Evolutionary conservation across 2,329 filamentous ascomycete species (phyloP).

Genomic region (Ambrosiella cleistominuta): DNA sequence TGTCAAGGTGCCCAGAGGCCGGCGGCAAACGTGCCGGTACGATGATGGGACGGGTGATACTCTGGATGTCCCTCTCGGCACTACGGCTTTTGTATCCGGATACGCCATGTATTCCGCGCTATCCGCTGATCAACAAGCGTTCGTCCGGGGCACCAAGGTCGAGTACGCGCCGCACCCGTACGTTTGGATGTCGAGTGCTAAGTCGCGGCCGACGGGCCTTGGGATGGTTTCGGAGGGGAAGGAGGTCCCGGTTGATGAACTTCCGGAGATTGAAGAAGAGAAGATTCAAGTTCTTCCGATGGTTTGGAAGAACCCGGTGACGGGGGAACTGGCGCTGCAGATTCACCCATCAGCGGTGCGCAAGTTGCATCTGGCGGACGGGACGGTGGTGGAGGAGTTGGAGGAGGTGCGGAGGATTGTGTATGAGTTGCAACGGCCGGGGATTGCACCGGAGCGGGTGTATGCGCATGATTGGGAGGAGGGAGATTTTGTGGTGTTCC

Average conservation of each 20-base stretch:
- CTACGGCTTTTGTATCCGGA: conserved; percentile 57
- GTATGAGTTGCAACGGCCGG: conserved; percentile 51
- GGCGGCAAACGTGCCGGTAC: conserved; percentile 50
- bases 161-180: conserved; percentile 69
- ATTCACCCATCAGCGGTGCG: conserved; percentile 57
- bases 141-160: conserved; percentile 47
- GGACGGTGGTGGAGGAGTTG: conserved; percentile 52
- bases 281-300: conserved; percentile 60
- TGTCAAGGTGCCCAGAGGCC: conserved; percentile 51
- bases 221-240: conserved; percentile 50
- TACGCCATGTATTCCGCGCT: conserved; percentile 54
- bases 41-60: conserved; percentile 53
- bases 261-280: conserved; percentile 46
- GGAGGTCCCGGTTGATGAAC: conserved; percentile 39
- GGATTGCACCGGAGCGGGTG: conserved; percentile 48
- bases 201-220: conserved; percentile 48
- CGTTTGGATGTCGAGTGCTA: conserved; percentile 60
- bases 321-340: conserved; percentile 50
- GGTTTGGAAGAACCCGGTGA: conserved; percentile 61
- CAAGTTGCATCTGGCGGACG: conserved; percentile 48
- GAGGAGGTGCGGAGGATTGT: conserved; percentile 48
- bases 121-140: conserved; percentile 46
- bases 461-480: conserved; percentile 64
- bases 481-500: conserved; percentile 60
- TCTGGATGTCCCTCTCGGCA: conserved; percentile 52